A percentile compares a stretch with the other conserved stretches of the same genome.
Conservation (phyloP, 495 filamentous ascomycete species). For the Chlorociboria aeruginascens region DNA sequence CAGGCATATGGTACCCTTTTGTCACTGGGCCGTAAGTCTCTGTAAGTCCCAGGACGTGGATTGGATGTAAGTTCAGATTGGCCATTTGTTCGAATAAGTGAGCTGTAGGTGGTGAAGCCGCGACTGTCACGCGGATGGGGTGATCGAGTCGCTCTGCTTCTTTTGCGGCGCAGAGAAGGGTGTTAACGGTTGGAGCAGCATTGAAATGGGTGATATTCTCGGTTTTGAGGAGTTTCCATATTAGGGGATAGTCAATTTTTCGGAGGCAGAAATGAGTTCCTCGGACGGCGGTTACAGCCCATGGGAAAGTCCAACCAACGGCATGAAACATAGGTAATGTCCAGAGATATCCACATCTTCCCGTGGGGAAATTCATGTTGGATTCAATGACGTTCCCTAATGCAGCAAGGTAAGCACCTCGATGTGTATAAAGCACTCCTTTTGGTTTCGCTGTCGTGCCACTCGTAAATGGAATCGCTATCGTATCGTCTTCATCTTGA, state of each 20-base stretch:
- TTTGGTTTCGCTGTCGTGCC: slow-evolving; percentile 90
- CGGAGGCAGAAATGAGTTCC: slow-evolving; percentile 91
- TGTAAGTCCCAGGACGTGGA: slow-evolving; percentile 91
- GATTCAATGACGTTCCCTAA: slow-evolving; percentile 83
- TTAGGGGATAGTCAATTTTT: slow-evolving; percentile 87
- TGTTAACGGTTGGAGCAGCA: slow-evolving; percentile 94
- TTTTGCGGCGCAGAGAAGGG: slow-evolving; percentile 65
- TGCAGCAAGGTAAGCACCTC: slow-evolving; percentile 74
- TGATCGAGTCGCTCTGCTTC: slow-evolving; percentile 57
- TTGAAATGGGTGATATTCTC: slow-evolving; percentile 89
- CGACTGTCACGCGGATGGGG: slow-evolving; percentile 81
- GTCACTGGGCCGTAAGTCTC: slow-evolving; percentile 97
- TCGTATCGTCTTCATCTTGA: slow-evolving; percentile 60
- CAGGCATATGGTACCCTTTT: slow-evolving; percentile 75
- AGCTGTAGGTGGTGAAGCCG: slow-evolving; percentile 78
- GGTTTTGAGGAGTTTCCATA: slow-evolving; percentile 77
- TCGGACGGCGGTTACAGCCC: slow-evolving; percentile 82
- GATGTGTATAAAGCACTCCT: slow-evolving; percentile 85
- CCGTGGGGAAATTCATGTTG: slow-evolving; percentile 57
- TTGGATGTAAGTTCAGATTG: slow-evolving; percentile 72
- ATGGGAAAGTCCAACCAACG: slow-evolving; percentile 68
- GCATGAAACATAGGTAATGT: slow-evolving; percentile 97
- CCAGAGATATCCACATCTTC: slow-evolving; percentile 76
- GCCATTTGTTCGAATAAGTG: slow-evolving; percentile 90
- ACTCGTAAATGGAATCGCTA: slow-evolving; percentile 86